Percentiles rank a stretch among this genome's conserved stretches.
phyloP scores from a whole-genome alignment of 169 alveolate species.

The Eimeria falciformis region DNA sequence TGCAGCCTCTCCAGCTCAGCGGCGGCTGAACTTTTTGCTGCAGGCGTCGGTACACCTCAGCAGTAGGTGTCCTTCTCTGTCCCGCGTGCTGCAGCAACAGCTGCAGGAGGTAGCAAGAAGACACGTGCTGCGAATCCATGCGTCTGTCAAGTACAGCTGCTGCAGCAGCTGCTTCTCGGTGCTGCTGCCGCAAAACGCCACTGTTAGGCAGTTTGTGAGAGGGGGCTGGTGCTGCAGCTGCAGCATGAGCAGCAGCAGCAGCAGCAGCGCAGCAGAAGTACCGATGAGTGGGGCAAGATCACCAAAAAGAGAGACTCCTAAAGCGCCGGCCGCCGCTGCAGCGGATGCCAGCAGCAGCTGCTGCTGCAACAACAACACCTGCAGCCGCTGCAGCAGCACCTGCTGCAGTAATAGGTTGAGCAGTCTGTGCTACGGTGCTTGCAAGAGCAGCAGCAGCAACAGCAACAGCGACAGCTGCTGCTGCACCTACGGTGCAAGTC shows the following conservation, averaged over 20 bases:
- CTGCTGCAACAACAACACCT: conserved; percentile 13
- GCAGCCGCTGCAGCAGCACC: not conserved
- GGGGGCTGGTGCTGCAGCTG: conserved; percentile 32
- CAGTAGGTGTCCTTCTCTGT: conserved; percentile 47
- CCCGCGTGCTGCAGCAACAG: conserved; percentile 58
- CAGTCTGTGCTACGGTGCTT: not conserved
- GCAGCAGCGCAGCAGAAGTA: not conserved
- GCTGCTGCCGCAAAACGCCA: conserved; percentile 60
- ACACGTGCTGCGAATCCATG: conserved; percentile 63
- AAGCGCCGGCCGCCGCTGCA: not conserved
- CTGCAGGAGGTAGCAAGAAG: conserved; percentile 41
- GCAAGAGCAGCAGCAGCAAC: conserved; percentile 3
- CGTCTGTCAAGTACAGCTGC: conserved; percentile 67
- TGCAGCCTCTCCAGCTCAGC: conserved; percentile 46
- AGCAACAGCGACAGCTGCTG: not conserved
- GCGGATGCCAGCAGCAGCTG: not conserved
- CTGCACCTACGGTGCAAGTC: not conserved
- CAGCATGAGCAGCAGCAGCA: not conserved
- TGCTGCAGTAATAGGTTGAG: not conserved
- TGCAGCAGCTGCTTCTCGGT: conserved; percentile 52
- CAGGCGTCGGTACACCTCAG: conserved; percentile 67
- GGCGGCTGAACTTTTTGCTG: conserved; percentile 61
- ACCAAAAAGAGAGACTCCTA: not conserved
- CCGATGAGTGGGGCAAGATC: not conserved
- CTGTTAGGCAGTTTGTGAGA: conserved; percentile 34